phyloP scores from a whole-genome alignment of 2,329 filamentous ascomycete species.

The Colletotrichum sp. region DNA sequence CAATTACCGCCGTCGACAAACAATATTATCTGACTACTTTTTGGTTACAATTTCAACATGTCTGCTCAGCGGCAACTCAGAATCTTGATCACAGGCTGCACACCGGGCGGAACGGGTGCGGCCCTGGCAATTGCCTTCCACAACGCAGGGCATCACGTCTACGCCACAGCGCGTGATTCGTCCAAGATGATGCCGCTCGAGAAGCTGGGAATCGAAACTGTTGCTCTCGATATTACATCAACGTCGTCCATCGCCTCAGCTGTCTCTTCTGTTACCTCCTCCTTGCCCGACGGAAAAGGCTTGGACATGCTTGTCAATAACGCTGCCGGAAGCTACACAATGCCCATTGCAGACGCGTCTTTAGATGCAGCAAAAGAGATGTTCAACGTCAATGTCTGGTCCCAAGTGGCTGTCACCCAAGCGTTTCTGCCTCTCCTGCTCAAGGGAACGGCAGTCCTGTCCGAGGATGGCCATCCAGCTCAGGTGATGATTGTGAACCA shows the following conservation, averaged over 20 bases:
- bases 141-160: conserved; percentile 32
- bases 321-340: conserved; percentile 30
- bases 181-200: conserved; percentile 29
- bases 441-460: background rate
- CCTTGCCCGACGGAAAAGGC: background rate
- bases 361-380: conserved; percentile 27
- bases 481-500: conserved; percentile 6
- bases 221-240: conserved; percentile 37
- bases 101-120: conserved; percentile 30
- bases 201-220: conserved; percentile 23
- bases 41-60: background rate
- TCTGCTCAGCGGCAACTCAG: background rate
- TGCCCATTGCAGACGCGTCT: conserved; percentile 33
- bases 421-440: conserved; percentile 25
- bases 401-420: conserved; percentile 30
- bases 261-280: conserved; percentile 3
- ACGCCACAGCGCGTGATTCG: conserved; percentile 34
- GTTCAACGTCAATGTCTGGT: conserved; percentile 36
- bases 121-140: conserved; percentile 27
- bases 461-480: background rate
- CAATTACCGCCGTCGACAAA: background rate
- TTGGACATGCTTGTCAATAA: conserved; percentile 38
- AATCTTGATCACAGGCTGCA: conserved; percentile 31
- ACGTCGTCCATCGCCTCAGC: conserved; percentile 28
- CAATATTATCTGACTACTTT: background rate